phyloP scores from a whole-genome alignment of 495 filamentous ascomycete species.

The Penicillium antarcticum region DNA sequence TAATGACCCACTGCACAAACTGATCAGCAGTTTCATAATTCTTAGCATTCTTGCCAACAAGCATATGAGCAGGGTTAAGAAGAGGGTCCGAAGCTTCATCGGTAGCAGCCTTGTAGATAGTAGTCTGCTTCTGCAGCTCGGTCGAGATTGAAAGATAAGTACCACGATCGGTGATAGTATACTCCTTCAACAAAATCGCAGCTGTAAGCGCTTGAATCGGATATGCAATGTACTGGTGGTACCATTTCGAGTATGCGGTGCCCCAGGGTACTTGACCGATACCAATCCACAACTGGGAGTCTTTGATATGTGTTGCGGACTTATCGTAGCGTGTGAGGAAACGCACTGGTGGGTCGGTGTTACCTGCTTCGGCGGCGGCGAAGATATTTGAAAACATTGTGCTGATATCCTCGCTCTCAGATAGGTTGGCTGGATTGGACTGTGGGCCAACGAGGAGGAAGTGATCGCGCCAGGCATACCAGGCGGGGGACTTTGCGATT shows the following conservation, averaged over 20 bases:
- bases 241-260: conserved; percentile 39
- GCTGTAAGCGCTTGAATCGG: conserved; percentile 39
- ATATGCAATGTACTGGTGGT: conserved; percentile 43
- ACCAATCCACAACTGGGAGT: conserved; percentile 38
- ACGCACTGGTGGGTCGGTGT: conserved; percentile 20
- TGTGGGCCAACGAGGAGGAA: conserved; percentile 35
- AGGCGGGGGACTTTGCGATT: conserved; percentile 24
- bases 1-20: conserved; percentile 36
- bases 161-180: conserved; percentile 42
- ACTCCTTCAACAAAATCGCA: conserved; percentile 33
- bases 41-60: conserved; percentile 27
- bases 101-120: conserved; percentile 33
- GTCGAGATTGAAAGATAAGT: conserved; percentile 32
- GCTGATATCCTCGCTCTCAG: conserved; percentile 16
- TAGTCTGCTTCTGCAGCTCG: conserved; percentile 18
- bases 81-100: conserved; percentile 29
- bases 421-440: conserved; percentile 28
- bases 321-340: conserved; percentile 45
- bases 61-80: conserved; percentile 37
- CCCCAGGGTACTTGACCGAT: conserved; percentile 47
- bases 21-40: conserved; percentile 23
- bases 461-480: conserved; percentile 39
- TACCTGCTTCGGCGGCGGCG: conserved; percentile 17
- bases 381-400: conserved; percentile 30
- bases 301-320: conserved; percentile 47